Base-by-base conservation (phyloP, 805 yeast genomes). In the Candida germanica region DNA sequence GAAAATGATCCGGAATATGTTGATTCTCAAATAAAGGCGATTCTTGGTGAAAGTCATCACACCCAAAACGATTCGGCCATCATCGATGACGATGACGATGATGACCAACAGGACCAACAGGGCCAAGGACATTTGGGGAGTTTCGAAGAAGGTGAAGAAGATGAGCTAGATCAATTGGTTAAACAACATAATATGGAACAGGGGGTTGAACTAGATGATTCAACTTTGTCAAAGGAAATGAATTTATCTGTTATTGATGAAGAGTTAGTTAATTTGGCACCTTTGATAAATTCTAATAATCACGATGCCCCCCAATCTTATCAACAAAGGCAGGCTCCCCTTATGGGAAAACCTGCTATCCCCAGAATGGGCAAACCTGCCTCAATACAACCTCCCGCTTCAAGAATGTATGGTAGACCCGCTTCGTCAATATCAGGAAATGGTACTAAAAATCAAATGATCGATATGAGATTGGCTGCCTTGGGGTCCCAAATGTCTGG, bases 331-430 rank as follows among this genome's bases (percentile, higher is more conserved):
- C 35, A 50, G 7, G 40, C 51, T 19, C 64, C 63, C 3, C 39
- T 59, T 2, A 58, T 58, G 60, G 66, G 66, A 1, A 60, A 57
- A 29, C 58, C 61, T 5, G 56, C 58, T 2, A 32, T 43, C 3
- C 70, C 71, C 7, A 49, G 68, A 35, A 66, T 67, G 72, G 73
- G 73, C 3, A 65, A 64, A 36, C 68, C 69, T 5, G 73, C 73
- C 13, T 56, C 69, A 13, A 66, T 67, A 13, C 73, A 66, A 41
- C 73, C 73, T 6, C 69, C 71, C 2, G 53, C 69, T 5, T 61
- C 63, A 36, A 48, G 67, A 32, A 36, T 63, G 5, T 67, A 66
- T 41, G 61, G 62, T 14, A 50, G 58, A 37, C 36, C 39, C 22
- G 38, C 47, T 15, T 47, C 49, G 40, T 22, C 33, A 56, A 56